Evolutionary conservation across 169 alveolate genomes (phyloP).

Genomic region (Plasmodium sp.): DNA sequence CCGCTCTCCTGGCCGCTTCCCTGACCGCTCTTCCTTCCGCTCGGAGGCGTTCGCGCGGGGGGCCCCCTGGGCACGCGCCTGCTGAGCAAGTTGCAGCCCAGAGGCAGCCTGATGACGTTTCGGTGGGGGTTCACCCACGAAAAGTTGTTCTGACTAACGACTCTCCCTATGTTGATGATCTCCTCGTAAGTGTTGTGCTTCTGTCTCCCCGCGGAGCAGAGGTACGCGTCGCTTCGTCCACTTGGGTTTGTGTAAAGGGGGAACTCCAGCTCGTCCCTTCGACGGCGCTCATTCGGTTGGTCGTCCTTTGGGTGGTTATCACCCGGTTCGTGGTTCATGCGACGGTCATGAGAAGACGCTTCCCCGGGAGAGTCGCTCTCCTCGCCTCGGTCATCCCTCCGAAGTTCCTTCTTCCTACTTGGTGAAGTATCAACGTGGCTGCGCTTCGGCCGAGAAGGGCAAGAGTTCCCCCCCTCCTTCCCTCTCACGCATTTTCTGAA

Average conservation of each 20-base stretch:
- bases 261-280: not conserved
- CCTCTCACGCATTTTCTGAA: not conserved
- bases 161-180: constrained; percentile 26
- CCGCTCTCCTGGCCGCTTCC: not conserved
- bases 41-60: not conserved
- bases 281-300: not conserved
- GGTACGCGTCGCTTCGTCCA: not conserved
- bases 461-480: not conserved
- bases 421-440: not conserved
- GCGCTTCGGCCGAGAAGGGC: not conserved
- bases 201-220: not conserved
- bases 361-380: not conserved
- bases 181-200: constrained; percentile 10
- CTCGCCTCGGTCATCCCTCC: not conserved
- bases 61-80: not conserved
- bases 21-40: not conserved
- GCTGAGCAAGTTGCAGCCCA: not conserved
- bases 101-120: not conserved
- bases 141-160: constrained; percentile 22
- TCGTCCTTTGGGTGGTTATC: not conserved
- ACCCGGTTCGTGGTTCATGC: not conserved
- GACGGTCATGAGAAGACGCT: not conserved
- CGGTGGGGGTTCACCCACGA: constrained; percentile 3
- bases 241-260: not conserved
- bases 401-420: not conserved